Evolutionary conservation across 768 basidiomycete species (phyloP), one percentile per base, ranked within the genome.

Genomic region (Tulasnella sp.): DNA sequence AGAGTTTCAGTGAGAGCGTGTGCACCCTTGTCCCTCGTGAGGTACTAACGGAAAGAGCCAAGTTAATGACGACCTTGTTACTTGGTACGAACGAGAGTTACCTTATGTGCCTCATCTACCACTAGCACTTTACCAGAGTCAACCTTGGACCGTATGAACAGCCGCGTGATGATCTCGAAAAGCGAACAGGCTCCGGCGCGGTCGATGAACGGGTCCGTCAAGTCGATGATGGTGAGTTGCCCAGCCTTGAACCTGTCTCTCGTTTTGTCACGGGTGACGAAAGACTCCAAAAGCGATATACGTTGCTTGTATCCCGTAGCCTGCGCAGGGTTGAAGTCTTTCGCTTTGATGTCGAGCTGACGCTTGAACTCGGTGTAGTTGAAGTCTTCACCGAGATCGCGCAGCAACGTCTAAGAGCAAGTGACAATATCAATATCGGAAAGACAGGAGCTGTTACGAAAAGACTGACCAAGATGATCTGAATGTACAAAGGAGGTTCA

Each of bases 131-230:
- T 73, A 7, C 72, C 72, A 32, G 65, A 44, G 19, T 41, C 65
- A 2, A 68, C 65, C 11, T 66, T 47, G 35, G 66, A 37, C 19
- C 72, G 64, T 12, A 89, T 83, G 75, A 91, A 91, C 1, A 89
- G 76, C 41, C 90, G 83, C 0, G 85, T 83, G 0, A 91, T 78
- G 7, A 91, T 89, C 72, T 91, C 89, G 69, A 91, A 91, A 3
- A 91, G 77, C 0, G 86, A 85, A 74, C 89, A 90, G 1, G 90
- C 90, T 0, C 88, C 85, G 0, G 82, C 81, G 1, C 87, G 79
- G 75, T 91, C 90, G 44, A 73, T 67, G 75, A 91, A 91, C 0
- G 90, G 88, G 71, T 90, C 90, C 0, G 90, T 89, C 0, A 90
- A 80, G 74, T 91, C 90, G 3, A 90, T 77, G 14, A 91, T 87